These are phyloP conservation scores for Anthoceros angustus DNA, from an alignment of 225 moss, liverwort and hornwort species.

Conservation along the genomic window DNA sequence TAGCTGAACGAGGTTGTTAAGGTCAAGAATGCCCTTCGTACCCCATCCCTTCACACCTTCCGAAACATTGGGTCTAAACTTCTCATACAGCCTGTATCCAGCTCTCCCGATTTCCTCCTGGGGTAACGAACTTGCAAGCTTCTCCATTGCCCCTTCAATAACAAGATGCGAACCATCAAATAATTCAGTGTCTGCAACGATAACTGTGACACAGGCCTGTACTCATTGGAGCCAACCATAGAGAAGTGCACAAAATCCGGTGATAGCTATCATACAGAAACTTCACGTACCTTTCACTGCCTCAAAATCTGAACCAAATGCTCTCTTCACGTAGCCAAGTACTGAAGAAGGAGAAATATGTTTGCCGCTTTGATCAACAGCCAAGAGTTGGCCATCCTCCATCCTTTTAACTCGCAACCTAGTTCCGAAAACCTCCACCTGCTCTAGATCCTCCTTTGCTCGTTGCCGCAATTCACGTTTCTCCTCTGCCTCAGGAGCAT, in stretches of 20 bases:
- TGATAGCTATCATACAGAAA: background rate
- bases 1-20: constrained; percentile 4
- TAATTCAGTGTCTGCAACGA: background rate
- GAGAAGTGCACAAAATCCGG: background rate
- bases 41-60: constrained; percentile 44
- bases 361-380: constrained; percentile 29
- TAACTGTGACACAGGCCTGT: background rate
- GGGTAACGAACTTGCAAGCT: constrained; percentile 24
- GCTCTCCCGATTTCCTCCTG: constrained; percentile 38
- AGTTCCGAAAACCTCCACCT: constrained; percentile 43
- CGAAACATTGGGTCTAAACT: constrained; percentile 35
- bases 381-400: constrained; percentile 28
- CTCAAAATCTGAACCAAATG: constrained; percentile 35
- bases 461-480: constrained; percentile 25
- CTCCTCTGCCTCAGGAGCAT: constrained; percentile 12
- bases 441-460: constrained; percentile 20
- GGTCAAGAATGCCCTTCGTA: constrained; percentile 34
- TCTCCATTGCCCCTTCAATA: constrained; percentile 35
- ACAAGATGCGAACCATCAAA: background rate
- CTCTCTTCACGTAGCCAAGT: constrained; percentile 36
- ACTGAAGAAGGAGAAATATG: constrained; percentile 25
- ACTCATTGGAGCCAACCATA: background rate
- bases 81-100: constrained; percentile 38
- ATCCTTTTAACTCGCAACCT: constrained; percentile 34
- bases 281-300: constrained; percentile 28